These are phyloP conservation scores for Metschnikowia proteae DNA, from an alignment of 805 yeast genomes.

Conservation along the genomic window DNA sequence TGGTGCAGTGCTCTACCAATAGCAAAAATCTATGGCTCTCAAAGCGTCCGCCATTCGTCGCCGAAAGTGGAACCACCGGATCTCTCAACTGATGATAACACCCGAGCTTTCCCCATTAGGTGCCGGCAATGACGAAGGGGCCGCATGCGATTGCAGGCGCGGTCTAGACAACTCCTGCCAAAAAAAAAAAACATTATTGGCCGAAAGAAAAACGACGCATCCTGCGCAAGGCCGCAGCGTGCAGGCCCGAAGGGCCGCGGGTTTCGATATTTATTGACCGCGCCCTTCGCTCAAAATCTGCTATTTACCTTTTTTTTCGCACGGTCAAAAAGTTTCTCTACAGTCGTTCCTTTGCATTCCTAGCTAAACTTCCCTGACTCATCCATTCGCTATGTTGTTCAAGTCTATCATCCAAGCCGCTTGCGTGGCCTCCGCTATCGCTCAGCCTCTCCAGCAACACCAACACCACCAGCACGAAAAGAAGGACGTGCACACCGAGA, in stretches of 20 bases:
- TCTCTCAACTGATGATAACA: too few relatives aligned
- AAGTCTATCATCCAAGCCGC: slow-evolving; percentile 46
- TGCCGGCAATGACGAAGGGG: neutral
- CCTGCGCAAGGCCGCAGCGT: neutral
- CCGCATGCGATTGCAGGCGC: neutral
- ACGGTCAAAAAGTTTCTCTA: slow-evolving; percentile 23
- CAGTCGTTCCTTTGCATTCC: slow-evolving; percentile 28
- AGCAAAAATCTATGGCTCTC: too few relatives aligned
- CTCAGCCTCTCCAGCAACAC: slow-evolving; percentile 55
- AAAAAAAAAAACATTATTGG: slow-evolving; percentile 2
- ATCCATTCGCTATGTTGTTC: slow-evolving; percentile 43
- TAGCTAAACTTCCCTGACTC: slow-evolving; percentile 21
- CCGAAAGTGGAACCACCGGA: too few relatives aligned
- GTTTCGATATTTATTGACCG: slow-evolving; percentile 2
- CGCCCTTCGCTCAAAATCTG: neutral
- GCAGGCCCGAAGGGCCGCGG: neutral
- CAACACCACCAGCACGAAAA: slow-evolving; percentile 47
- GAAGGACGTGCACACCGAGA: slow-evolving; percentile 51
- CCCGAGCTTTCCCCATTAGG: too few relatives aligned
- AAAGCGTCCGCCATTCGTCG: too few relatives aligned
- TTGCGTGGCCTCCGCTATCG: slow-evolving; percentile 47
- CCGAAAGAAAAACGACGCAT: slow-evolving; percentile 1
- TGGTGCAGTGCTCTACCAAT: too few relatives aligned
- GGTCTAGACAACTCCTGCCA: slow-evolving; percentile 4
- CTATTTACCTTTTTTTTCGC: slow-evolving; percentile 7